These are phyloP conservation scores for Chlorella sorokiniana DNA, from an alignment of 139 green algal species.

Conservation along the genomic window DNA sequence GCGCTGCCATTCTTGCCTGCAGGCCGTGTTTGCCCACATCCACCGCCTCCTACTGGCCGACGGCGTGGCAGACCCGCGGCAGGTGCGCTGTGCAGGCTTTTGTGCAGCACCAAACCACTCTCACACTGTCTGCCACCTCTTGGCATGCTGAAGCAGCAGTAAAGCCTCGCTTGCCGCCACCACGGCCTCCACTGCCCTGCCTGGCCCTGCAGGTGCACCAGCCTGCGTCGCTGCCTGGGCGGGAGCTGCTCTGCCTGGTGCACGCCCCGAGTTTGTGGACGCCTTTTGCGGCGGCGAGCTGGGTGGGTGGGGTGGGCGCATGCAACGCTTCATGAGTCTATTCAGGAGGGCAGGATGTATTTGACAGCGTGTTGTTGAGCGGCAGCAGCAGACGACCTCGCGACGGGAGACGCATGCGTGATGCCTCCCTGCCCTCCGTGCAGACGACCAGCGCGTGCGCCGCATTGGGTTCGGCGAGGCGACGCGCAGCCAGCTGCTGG, in stretches of 20 bases:
- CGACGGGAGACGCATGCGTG: no score
- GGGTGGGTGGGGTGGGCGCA: not conserved
- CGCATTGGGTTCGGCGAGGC: constrained; percentile 66
- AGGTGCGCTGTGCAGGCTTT: constrained; percentile 34
- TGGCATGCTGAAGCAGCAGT: no score
- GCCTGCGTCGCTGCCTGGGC: constrained; percentile 23
- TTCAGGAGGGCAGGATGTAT: not conserved
- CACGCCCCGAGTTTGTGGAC: constrained; percentile 73
- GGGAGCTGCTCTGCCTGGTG: constrained; percentile 27
- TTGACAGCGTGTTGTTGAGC: no score
- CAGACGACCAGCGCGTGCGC: constrained; percentile 43
- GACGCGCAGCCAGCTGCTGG: constrained; percentile 37
- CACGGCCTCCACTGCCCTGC: not conserved
- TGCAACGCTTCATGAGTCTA: not conserved
- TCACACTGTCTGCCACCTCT: no score
- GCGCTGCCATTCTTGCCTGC: not conserved
- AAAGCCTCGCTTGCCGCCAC: no score
- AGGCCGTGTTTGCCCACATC: constrained; percentile 64
- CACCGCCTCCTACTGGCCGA: constrained; percentile 54
- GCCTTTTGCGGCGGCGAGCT: constrained; percentile 38
- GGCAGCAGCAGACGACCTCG: no score
- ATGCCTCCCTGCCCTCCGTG: constrained; percentile 32
- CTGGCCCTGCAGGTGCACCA: constrained; percentile 6
- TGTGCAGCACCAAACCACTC: not conserved
- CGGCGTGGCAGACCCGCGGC: constrained; percentile 37